phyloP scores from a whole-genome alignment of 257 asterid genomes.

The Ilex aquifolium region DNA sequence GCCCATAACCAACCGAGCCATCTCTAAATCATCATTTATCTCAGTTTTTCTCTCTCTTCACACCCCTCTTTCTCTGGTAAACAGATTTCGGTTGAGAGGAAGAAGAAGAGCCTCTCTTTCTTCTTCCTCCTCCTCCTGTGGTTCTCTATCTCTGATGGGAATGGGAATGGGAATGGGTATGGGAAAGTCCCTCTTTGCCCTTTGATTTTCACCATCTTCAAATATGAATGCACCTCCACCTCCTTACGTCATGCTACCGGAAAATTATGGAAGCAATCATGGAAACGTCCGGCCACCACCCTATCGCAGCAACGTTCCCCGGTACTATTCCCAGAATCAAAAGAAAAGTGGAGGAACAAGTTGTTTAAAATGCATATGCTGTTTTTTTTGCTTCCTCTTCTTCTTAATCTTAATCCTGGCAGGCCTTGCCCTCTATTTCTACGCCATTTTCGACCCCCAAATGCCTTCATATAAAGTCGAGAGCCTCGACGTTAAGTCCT shows the following conservation, averaged over 20 bases:
- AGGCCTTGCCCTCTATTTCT: constrained; percentile 11
- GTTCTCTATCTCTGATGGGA: background rate
- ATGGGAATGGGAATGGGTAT: background rate
- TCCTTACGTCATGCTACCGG: constrained; percentile 28
- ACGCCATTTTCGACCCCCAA: constrained; percentile 24
- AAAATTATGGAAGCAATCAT: constrained; percentile 1
- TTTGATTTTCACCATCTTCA: background rate
- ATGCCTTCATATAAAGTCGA: constrained; percentile 33
- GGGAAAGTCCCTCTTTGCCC: background rate
- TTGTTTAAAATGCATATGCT: constrained; percentile 35
- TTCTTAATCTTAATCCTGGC: constrained; percentile 21
- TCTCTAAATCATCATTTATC: background rate
- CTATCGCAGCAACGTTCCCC: constrained; percentile 30
- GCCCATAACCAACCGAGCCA: constrained; percentile 3
- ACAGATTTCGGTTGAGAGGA: constrained; percentile 3
- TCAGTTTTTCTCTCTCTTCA: background rate
- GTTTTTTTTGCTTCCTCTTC: constrained; percentile 38
- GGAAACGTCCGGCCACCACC: constrained; percentile 17
- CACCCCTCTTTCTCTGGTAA: background rate
- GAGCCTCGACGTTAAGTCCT: constrained; percentile 28
- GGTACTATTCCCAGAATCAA: constrained; percentile 20
- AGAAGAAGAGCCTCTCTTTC: constrained; percentile 5
- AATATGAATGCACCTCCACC: constrained; percentile 22
- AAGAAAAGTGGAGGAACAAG: constrained; percentile 3
- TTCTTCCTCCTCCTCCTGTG: constrained; percentile 3